Evolutionary conservation across 208 protist genomes (phyloP).

Genomic region (Tetramitus jugosus): DNA sequence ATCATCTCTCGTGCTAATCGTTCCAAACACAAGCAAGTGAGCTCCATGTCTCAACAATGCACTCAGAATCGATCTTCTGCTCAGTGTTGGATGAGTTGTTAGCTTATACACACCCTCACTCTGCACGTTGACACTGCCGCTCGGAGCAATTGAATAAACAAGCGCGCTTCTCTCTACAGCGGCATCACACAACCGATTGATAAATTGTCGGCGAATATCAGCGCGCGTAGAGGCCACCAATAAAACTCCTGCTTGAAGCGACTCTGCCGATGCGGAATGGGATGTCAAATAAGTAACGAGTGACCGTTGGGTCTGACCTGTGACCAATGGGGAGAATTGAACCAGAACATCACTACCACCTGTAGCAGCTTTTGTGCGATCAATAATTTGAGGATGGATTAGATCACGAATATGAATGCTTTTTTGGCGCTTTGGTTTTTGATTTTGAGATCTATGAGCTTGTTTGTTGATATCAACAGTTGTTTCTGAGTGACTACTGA

Average conservation of each 20-base stretch:
- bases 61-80: conserved; percentile 16
- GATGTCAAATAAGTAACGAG: conserved; percentile 3
- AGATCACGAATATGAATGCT: too few relatives aligned
- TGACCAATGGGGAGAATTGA: conserved; percentile 15
- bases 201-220: conserved; percentile 19
- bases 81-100: conserved; percentile 21
- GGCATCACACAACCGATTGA: conserved; percentile 20
- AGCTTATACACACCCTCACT: conserved; percentile 20
- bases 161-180: conserved; percentile 12
- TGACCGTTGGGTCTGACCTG: not conserved
- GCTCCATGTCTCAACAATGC: conserved; percentile 23
- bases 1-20: conserved; percentile 23
- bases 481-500: too few relatives aligned
- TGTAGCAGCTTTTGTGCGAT: not conserved
- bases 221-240: conserved; percentile 12
- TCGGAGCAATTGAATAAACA: conserved; percentile 16
- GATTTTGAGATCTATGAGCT: too few relatives aligned
- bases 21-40: conserved; percentile 24
- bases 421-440: too few relatives aligned
- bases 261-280: not conserved
- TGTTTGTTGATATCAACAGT: too few relatives aligned
- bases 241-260: conserved; percentile 16
- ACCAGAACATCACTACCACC: not conserved
- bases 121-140: conserved; percentile 4
- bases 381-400: not conserved